Base-by-base conservation (phyloP, 768 basidiomycete genomes). In the Amyloporia xantha region DNA sequence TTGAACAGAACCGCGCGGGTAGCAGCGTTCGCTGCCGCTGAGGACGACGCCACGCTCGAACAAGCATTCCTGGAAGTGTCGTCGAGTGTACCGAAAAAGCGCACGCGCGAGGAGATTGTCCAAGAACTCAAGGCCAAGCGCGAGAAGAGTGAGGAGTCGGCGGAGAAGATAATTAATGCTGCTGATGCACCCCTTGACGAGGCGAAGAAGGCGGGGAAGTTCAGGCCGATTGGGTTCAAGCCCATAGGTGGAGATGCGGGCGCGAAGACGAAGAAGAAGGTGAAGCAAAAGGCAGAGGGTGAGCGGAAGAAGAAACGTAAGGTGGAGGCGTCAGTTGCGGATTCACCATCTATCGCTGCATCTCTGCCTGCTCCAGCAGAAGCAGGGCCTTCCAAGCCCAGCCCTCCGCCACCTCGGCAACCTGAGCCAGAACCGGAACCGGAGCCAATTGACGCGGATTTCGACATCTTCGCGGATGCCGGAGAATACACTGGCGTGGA, bases 381-480 rank as follows among this genome's bases (percentile, higher is more conserved):
- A n/a, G 25, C 59, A 7, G 51, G 53, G 5, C 49, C 61, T 21
- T 56, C 64, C 2, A 10, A 51, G 17, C 26, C 41, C 20, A 15
- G n/a, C 5, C 15, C 36, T 9, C 17, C 50, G 1, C 52, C 48
- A 4, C 52, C 59, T 4, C 56, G 62, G 12, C 45, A 51, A 45
- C 54, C 62, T 6, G 55, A 57, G 49, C 62, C 54, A 39, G 59
- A 57, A 54, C 62, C 66, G 1, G 68, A 73, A 45, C 63, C 68
- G 3, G 70, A 71, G 49, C 65, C 70, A 5, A 53, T 71, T 3
- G 81, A 80, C n/a, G 81, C 80, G 17, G 81, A 90, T 45, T 77
- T 90, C 36, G 87, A 95, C 60, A 94, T 96, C 37, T 96, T 96
- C 62, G 86, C 81, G 1, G 92, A 71, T 46, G 88, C 80, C 4